Evolutionary conservation across 2,329 filamentous ascomycete species (phyloP).

Genomic region (Arthrinium phaeospermum): DNA sequence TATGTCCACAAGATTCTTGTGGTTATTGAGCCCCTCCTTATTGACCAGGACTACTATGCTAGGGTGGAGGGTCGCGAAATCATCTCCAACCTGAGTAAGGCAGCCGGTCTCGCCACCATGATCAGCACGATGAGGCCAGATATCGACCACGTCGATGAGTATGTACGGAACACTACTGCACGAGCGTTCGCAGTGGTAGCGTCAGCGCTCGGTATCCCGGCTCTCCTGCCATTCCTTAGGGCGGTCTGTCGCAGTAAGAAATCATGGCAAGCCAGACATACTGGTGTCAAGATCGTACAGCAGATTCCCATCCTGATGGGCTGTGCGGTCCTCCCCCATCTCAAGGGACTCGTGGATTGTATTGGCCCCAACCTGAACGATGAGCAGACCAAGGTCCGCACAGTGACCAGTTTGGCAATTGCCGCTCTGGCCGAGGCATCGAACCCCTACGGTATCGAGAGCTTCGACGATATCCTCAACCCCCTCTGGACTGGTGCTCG

Average conservation of each 20-base stretch:
- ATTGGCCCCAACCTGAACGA: slow-evolving; percentile 96
- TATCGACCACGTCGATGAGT: slow-evolving; percentile 98
- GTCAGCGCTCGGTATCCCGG: slow-evolving; percentile 93
- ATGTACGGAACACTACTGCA: slow-evolving; percentile 96
- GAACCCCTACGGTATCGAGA: slow-evolving; percentile 98
- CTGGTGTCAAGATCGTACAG: slow-evolving; percentile 98
- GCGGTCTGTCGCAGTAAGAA: slow-evolving; percentile 98
- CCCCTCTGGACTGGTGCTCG: slow-evolving; percentile 95
- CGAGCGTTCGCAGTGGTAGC: slow-evolving; percentile 97
- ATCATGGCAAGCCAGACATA: slow-evolving; percentile 97
- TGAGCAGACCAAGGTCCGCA: slow-evolving; percentile 96
- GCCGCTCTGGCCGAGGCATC: slow-evolving; percentile 94
- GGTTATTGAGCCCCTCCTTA: slow-evolving; percentile 97
- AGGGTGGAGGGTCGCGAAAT: slow-evolving; percentile 98
- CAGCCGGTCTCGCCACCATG: slow-evolving; percentile 96
- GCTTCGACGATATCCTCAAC: slow-evolving; percentile 96
- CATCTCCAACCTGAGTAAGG: slow-evolving; percentile 96
- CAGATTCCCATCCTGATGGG: slow-evolving; percentile 99
- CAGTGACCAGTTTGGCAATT: slow-evolving; percentile 93
- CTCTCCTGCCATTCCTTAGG: slow-evolving; percentile 90
- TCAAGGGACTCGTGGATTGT: slow-evolving; percentile 95
- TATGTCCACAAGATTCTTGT: slow-evolving; percentile 99
- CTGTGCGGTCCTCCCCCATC: slow-evolving; percentile 91
- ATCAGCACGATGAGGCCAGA: slow-evolving; percentile 99
- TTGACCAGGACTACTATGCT: slow-evolving; percentile 99